Evolutionary conservation across 148 eudicot genomes (phyloP), one percentile per base, ranked within the genome.

Genomic region (Chenopodium berlandieri): DNA sequence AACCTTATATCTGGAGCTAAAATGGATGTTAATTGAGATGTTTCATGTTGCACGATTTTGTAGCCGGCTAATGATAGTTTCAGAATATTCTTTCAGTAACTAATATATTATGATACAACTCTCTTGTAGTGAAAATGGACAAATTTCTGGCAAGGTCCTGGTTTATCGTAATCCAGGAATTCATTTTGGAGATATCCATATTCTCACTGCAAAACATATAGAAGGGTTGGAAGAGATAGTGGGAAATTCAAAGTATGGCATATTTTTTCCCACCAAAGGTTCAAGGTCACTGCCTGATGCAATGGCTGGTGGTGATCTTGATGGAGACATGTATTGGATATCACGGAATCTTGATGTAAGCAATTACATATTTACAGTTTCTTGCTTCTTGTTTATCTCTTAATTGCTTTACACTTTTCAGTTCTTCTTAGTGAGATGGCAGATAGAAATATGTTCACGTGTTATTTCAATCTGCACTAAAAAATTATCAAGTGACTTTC

Each of bases 291-390:
- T 87, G n/a, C 90, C 86, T 19, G 87, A 83, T 44, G 91, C 86
- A 85, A 89, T 92, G 75, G 94, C 97, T 12, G 90, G 90, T 68
- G 94, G 97, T 34, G 97, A 92, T 81, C 90, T 85, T 82, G 97
- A 92, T 83, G 97, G 97, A 19, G 97, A 92, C 60, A 65, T 79
- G 84, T 92, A 88, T 68, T 92, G 91, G 91, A 88, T 92, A 75
- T 92, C 97, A 23, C 71, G 80, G 56, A 46, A 77, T 16, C 37
- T 47, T 40, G 58, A 64, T 3, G 80, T 77, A 64, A 64, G 80
- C 4, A n/a, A 47, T 30, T 64, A 27, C 30, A 27, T 27, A 27
- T 27, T 27, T 27, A 2, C 17, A 2, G 8, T 46, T 40, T 10
- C 52, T 56, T 5, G 50, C 20, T 30, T 64, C 31, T 62, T 11